Base-by-base conservation (phyloP, 345 rosid species). In the Melastoma malabathricum region DNA sequence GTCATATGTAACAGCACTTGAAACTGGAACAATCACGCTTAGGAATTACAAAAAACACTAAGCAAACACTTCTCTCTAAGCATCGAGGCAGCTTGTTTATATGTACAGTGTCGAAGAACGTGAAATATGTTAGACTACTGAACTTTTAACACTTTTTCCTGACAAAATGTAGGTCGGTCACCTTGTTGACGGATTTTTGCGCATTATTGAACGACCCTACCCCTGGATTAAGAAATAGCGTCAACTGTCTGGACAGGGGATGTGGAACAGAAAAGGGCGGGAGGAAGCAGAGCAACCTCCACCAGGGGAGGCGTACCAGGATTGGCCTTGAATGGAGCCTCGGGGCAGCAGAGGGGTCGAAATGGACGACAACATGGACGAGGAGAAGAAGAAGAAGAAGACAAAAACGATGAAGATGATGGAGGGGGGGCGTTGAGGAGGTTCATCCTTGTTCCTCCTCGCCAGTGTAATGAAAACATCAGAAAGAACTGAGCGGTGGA, bases 181-280 rank as follows among this genome's bases (percentile, higher is more conserved):
- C 98, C 98, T 82, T 90, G 96, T 60, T 82, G 94, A 53, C 96
- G 96, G 68, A 86, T 90, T 76, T 86, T 90, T 52, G 96, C 96
- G 48, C 96, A 90, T 61, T 90, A 96, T 71, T 84, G 94, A 46
- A 90, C 98, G 5, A 86, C 81, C 43, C 94, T 25, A 46, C 29
- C 13, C 58, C 43, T 27, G 27, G 58, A 4, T 22, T 22, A 22
- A 22, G 25, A 22, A 22, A 22, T 22, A 22, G 25, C 2, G 25
- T 4, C 25, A 22, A 22, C 25, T 22, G 25, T 22, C 25, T 1
- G 25, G 25, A 22, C 2, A 22, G 25, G 25, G 25, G 25, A 22
- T 2, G 25, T 2, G 25, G 25, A 22, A 22, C 25, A 22, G 2
- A 22, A n/a, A 2, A 22, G 25, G 25, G 25, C 25, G 25, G 25